Conservation (phyloP, 2,329 filamentous ascomycete species). For the Aureobasidium sp. region DNA sequence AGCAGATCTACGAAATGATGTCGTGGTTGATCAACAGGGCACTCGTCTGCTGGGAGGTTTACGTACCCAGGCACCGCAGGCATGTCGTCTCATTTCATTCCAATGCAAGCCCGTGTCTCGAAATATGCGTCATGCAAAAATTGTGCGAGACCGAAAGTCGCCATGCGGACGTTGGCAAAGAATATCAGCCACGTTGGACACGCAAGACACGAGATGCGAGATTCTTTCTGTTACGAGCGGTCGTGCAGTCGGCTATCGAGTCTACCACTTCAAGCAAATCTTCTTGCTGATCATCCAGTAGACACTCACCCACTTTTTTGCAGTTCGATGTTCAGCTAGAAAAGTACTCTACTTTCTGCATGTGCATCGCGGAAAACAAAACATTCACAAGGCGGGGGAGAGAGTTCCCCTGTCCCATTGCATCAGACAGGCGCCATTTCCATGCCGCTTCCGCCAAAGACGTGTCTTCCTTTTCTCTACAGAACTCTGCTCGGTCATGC, state of each 20-base stretch:
- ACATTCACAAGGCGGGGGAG: background rate
- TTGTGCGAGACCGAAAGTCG: background rate
- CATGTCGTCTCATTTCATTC: background rate
- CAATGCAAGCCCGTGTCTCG: background rate
- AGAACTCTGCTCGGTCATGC: background rate
- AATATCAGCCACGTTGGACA: background rate
- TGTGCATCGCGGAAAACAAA: slow-evolving; percentile 1
- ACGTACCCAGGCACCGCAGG: background rate
- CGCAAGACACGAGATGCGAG: background rate
- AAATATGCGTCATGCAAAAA: slow-evolving; percentile 4
- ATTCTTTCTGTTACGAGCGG: background rate
- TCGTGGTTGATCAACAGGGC: slow-evolving; percentile 12
- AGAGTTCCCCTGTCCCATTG: slow-evolving; percentile 1
- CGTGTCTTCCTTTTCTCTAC: background rate
- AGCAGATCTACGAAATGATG: slow-evolving; percentile 9
- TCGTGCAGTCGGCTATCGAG: background rate
- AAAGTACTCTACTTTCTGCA: background rate
- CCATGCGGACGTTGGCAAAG: background rate
- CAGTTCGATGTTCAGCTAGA: background rate
- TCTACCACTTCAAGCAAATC: background rate
- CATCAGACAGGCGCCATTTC: slow-evolving; percentile 3
- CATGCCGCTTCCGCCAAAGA: background rate
- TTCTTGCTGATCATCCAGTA: background rate
- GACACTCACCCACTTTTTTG: background rate
- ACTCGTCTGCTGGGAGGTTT: background rate